A percentile compares a stretch with the other conserved stretches of the same genome.
These are phyloP conservation scores for Plantago ovata DNA, from an alignment of 257 asterid species.

Conservation along the genomic window DNA sequence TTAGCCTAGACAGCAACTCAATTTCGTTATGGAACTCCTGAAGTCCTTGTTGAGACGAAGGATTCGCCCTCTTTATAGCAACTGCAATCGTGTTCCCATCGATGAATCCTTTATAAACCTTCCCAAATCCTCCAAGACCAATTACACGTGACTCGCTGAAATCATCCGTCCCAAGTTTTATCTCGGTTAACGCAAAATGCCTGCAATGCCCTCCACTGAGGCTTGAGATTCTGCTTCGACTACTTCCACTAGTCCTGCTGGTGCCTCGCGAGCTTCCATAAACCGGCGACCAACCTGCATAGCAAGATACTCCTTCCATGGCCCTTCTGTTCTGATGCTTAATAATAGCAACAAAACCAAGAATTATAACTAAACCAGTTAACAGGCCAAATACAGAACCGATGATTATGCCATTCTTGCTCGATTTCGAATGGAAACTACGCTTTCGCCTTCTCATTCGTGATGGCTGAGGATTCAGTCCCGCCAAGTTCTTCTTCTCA, in stretches of 20 bases:
- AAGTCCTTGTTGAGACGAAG: constrained; percentile 66
- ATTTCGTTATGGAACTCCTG: constrained; percentile 73
- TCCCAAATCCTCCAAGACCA: constrained; percentile 90
- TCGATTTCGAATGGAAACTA: constrained; percentile 18
- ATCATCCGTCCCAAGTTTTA: constrained; percentile 41
- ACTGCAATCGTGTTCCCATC: constrained; percentile 42
- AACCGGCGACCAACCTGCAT: constrained; percentile 45
- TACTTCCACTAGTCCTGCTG: constrained; percentile 32
- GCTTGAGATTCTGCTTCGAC: constrained; percentile 33
- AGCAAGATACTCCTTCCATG: constrained; percentile 6
- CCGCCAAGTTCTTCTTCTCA: constrained; percentile 47
- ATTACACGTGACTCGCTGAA: constrained; percentile 57
- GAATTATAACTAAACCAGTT: constrained; percentile 24
- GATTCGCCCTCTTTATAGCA: constrained; percentile 63
- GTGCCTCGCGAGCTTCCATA: constrained; percentile 32
- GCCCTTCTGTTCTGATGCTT: constrained; percentile 12
- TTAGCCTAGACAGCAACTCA: constrained; percentile 64
- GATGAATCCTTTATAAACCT: constrained; percentile 57
- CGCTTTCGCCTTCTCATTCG: neutral
- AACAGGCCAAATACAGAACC: constrained; percentile 30
- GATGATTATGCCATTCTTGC: constrained; percentile 21
- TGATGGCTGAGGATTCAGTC: constrained; percentile 51
- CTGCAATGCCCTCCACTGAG: constrained; percentile 49
- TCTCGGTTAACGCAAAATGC: constrained; percentile 58
- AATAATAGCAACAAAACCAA: constrained; percentile 25